Evolutionary conservation across 75 land plant species (phyloP).

Genomic region (Isoetes taiwanensis): DNA sequence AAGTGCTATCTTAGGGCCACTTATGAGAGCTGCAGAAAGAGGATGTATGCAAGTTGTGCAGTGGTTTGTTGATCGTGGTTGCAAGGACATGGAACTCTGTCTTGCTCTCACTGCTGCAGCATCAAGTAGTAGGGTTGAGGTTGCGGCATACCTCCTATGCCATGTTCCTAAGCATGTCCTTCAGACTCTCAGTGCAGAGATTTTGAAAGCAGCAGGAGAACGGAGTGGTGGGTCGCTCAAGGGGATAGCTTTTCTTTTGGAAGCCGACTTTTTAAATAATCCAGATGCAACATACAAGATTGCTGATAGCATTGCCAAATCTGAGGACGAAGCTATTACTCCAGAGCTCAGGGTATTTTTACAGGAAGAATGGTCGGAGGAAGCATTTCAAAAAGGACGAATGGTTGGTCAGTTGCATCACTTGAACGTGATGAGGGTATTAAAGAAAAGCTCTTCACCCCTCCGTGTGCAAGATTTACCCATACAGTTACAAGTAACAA

Average conservation of each 20-base stretch:
- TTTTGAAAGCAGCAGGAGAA: conserved; percentile 89
- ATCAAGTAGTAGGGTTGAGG: conserved; percentile 66
- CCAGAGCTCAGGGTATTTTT: conserved; percentile 52
- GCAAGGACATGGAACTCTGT: conserved; percentile 93
- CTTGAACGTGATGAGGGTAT: conserved; percentile 47
- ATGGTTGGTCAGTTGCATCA: conserved; percentile 41
- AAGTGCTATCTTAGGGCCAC: conserved; percentile 70
- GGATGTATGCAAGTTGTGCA: conserved; percentile 63
- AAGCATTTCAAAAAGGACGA: conserved; percentile 53
- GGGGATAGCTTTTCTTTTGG: conserved; percentile 69
- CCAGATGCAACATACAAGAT: conserved; percentile 71
- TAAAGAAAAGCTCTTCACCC: conserved; percentile 47
- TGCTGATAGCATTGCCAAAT: conserved; percentile 64
- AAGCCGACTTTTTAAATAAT: conserved; percentile 58
- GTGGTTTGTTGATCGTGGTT: conserved; percentile 86
- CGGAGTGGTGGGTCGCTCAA: conserved; percentile 61
- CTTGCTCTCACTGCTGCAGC: conserved; percentile 93
- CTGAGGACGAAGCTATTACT: conserved; percentile 59
- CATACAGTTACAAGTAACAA: conserved; percentile 26
- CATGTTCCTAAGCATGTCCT: conserved; percentile 81
- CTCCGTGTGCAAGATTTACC: conserved; percentile 61
- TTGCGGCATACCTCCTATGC: conserved; percentile 58
- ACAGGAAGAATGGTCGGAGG: conserved; percentile 71
- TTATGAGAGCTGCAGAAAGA: conserved; percentile 89
- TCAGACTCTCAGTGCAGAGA: conserved; percentile 67